These are phyloP conservation scores for Powellomyces hirtus DNA, from an alignment of 192 early-diverging fungal species.

Conservation along the genomic window DNA sequence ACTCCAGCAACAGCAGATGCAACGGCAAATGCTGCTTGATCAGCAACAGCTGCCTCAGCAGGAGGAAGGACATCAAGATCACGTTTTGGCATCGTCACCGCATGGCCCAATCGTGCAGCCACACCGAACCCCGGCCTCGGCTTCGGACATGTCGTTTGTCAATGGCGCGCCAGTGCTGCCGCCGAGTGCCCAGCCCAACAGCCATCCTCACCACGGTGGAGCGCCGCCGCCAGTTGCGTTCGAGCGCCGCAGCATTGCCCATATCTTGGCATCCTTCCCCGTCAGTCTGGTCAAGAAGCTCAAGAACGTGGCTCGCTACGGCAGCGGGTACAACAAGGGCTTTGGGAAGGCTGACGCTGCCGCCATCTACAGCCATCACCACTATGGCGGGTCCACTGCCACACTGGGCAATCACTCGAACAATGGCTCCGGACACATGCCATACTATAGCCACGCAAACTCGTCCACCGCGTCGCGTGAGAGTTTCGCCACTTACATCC, in stretches of 20 bases:
- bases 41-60: neutral
- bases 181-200: neutral
- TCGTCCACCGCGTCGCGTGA: constrained; percentile 9
- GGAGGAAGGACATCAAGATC: neutral
- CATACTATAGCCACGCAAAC: constrained; percentile 6
- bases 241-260: constrained; percentile 15
- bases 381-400: neutral
- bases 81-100: neutral
- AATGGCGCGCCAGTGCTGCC: too few species aligned
- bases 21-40: constrained; percentile 54
- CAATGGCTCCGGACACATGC: neutral
- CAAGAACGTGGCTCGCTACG: constrained; percentile 36
- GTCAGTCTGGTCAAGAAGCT: constrained; percentile 37
- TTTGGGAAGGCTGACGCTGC: constrained; percentile 32
- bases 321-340: constrained; percentile 36
- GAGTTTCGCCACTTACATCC: constrained; percentile 10
- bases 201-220: neutral
- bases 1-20: constrained; percentile 80
- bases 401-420: neutral
- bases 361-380: constrained; percentile 1
- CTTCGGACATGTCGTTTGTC: neutral
- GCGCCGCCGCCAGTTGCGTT: neutral
- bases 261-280: constrained; percentile 40
- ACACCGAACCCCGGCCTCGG: neutral
- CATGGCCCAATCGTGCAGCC: neutral